phyloP scores from a whole-genome alignment of 2,329 filamentous ascomycete species.

The Cordyceps farinosa region DNA sequence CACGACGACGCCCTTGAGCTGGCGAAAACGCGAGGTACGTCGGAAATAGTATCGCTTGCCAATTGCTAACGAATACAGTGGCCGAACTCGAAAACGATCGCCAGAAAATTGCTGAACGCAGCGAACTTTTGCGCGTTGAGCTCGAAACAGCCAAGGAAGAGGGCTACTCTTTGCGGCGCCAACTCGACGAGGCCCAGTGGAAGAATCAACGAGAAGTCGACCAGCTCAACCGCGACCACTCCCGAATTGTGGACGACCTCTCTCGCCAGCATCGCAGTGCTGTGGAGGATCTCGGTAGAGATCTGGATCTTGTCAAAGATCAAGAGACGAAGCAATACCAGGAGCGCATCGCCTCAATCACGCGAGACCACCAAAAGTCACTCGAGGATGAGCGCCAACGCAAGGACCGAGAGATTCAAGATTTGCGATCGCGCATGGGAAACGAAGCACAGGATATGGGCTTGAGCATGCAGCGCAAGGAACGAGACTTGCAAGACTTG shows the following conservation, averaged over 20 bases:
- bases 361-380: constrained; percentile 59
- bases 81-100: constrained; percentile 48
- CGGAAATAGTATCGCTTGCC: constrained; percentile 22
- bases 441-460: constrained; percentile 51
- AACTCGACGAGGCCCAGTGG: constrained; percentile 37
- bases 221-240: constrained; percentile 42
- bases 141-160: constrained; percentile 44
- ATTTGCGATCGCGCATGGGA: constrained; percentile 53
- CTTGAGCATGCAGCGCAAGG: constrained; percentile 47
- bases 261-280: constrained; percentile 33
- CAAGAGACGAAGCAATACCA: constrained; percentile 57
- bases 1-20: constrained; percentile 71
- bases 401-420: constrained; percentile 59
- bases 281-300: constrained; percentile 40
- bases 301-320: constrained; percentile 41
- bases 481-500: constrained; percentile 51
- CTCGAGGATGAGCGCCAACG: constrained; percentile 61
- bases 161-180: constrained; percentile 31
- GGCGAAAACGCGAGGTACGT: constrained; percentile 69
- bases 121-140: constrained; percentile 58
- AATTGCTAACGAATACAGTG: constrained; percentile 34
- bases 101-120: constrained; percentile 44
- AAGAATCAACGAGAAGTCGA: constrained; percentile 48
- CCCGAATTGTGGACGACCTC: constrained; percentile 34
- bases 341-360: constrained; percentile 63